Base-by-base conservation (phyloP, 148 eudicot species). In the Persicaria maculosa region DNA sequence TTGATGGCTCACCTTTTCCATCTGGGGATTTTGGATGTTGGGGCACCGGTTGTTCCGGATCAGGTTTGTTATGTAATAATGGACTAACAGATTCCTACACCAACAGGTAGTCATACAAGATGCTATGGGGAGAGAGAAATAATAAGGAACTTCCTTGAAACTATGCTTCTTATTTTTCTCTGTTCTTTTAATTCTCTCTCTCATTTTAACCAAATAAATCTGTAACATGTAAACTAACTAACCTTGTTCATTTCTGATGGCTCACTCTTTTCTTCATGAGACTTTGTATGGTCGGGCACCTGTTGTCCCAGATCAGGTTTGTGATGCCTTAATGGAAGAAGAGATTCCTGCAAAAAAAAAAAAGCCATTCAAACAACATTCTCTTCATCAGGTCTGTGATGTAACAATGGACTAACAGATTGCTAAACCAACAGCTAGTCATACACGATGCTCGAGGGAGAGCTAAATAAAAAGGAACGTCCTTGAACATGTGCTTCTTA, bases 201-300 rank as follows among this genome's bases (percentile, higher is more conserved):
- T 31, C 40, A 31, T 31, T 31, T 31, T 31, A 31, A 31, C 40
- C 40, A 31, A 31, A 31, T 1, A 31, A 31, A 31, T 31, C 40
- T 31, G 40, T 31, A 31, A 31, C 40, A 1, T 31, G 40, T 31
- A 31, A 31, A 31, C 40, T 31, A 36, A 62, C 45, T 5, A 40
- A 65, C 70, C 70, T 65, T 16, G 9, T 44, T 62, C 68, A 3
- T 62, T 65, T 71, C 22, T 71, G 43, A 71, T 47, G 73, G 50
- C 7, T 45, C 19, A 2, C 31, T 44, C 44, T 69, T 69, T 69
- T n/a, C 50, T 44, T 69, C 72, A 45, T 69, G 12, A 4, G 22
- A 45, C 16, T 69, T 46, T 45, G 48, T 12, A 44, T 46, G 48
- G 7, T 16, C 25, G 20, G 52, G 15, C 54, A n/a, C 14, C 73